Evolutionary conservation across 2,329 filamentous ascomycete genomes (phyloP).

Genomic region (Colletotrichum sansevieriae): DNA sequence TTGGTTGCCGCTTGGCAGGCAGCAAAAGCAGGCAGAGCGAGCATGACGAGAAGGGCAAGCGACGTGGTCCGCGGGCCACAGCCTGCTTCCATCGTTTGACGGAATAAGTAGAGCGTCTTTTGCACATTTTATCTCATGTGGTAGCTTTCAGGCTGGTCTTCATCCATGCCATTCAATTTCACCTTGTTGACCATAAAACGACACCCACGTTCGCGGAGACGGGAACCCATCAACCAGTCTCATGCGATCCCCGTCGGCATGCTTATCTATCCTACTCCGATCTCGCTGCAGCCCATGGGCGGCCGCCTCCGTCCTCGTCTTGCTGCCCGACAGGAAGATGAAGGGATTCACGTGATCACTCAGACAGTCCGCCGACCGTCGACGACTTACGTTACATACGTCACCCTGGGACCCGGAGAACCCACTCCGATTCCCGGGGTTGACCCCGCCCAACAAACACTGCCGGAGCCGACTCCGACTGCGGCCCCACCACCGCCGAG

Average conservation of each 20-base stretch:
- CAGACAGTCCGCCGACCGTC: conserved; percentile 52
- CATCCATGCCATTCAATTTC: background rate
- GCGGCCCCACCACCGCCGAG: conserved; percentile 30
- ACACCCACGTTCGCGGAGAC: background rate
- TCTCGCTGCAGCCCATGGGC: conserved; percentile 21
- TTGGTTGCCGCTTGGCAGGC: conserved; percentile 29
- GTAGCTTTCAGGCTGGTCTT: background rate
- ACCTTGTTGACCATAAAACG: background rate
- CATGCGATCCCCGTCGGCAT: conserved; percentile 35
- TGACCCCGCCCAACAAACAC: conserved; percentile 40
- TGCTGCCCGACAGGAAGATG: conserved; percentile 33
- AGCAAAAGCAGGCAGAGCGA: conserved; percentile 2
- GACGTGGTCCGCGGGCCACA: conserved; percentile 8
- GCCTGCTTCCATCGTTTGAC: conserved; percentile 18
- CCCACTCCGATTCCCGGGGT: conserved; percentile 37
- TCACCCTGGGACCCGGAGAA: conserved; percentile 47
- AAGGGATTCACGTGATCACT: conserved; percentile 46
- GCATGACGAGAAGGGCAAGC: conserved; percentile 13
- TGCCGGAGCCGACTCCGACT: conserved; percentile 23
- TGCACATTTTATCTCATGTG: conserved; percentile 19
- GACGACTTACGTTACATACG: conserved; percentile 54
- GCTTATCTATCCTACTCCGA: conserved; percentile 28
- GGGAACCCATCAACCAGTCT: background rate
- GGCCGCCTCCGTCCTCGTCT: conserved; percentile 8
- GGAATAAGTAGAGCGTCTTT: conserved; percentile 25